Evolutionary conservation across 2,329 filamentous ascomycete genomes (phyloP), one percentile per base, ranked within the genome.

Genomic region (Fusarium sp.): DNA sequence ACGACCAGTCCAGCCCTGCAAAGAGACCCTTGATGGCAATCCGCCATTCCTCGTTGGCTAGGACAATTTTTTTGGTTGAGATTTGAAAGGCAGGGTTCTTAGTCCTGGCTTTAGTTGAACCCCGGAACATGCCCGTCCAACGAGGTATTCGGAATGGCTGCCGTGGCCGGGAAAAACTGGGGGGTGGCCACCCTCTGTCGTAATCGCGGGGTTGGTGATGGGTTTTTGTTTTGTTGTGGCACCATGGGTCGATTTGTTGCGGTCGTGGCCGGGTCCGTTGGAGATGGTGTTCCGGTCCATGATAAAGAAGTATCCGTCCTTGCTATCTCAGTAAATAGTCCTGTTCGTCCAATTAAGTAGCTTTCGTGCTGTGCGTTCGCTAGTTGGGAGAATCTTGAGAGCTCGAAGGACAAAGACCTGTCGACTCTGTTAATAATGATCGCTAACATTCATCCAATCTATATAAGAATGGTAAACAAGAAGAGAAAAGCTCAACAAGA

Each of bases 31-130:
- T 77, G 71, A 77, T 72, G 72, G 63, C 65, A 78, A 78, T 77
- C 57, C 66, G 50, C 29, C 59, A 69, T 58, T 72, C 69, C 72
- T 78, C 76, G 76, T 78, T 78, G 76, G 76, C 60, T 73, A 58
- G 50, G 45, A 67, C 59, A 56, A 33, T 62, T 52, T 22, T 43
- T 73, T 62, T 74, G 68, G 71, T 74, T 74, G 71, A 68, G 63
- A 59, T 54, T 24, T 27, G 71, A 57, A 57, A 37, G 71, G 54
- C 62, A 62, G 39, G 57, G 48, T 20, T 31, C 29, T 14, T 27
- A 14, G 41, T 22, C 20, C 43, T 52, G 48, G 48, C 24, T 29
- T 52, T 39, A 59, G 43, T 48, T 54, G 24, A 65, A 43, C 67
- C 60, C 69, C 75, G 68, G 75, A 69, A 72, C 61, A 69, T 75